Percentiles rank a stretch among this genome's conserved stretches.
phyloP scores from a whole-genome alignment of 352 stramenopile genomes.

The Pythium apleroticum region DNA sequence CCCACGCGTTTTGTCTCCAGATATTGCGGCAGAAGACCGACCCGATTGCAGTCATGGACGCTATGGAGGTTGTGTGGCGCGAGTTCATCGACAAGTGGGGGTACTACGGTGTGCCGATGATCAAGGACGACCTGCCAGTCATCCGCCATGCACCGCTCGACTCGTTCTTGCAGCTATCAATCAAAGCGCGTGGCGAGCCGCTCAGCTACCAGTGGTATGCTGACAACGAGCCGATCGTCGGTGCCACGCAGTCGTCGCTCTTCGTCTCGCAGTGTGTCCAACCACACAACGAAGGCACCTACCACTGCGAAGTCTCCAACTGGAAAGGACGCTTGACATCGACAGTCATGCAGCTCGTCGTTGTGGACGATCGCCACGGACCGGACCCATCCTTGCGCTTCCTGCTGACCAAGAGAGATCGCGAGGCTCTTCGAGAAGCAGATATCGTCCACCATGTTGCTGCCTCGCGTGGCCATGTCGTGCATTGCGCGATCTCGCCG shows the following conservation, averaged over 20 bases:
- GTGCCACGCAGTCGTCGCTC: conserved; percentile 45
- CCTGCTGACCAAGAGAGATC: conserved; percentile 31
- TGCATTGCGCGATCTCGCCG: conserved; percentile 14
- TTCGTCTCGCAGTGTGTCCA: conserved; percentile 56
- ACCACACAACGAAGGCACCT: conserved; percentile 53
- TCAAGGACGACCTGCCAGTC: conserved; percentile 46
- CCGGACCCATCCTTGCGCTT: conserved; percentile 45
- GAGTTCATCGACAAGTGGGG: conserved; percentile 65
- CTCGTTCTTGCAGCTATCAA: conserved; percentile 45
- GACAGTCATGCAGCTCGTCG: conserved; percentile 34
- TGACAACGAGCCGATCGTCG: conserved; percentile 32
- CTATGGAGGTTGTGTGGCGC: conserved; percentile 41
- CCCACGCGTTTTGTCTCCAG: conserved; percentile 38
- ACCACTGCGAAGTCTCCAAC: conserved; percentile 63
- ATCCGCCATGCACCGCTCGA: conserved; percentile 40
- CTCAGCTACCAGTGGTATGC: conserved; percentile 68
- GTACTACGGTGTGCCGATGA: conserved; percentile 53
- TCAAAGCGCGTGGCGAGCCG: conserved; percentile 65
- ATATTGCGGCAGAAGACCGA: conserved; percentile 16
- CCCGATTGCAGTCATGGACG: conserved; percentile 16
- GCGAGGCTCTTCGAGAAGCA: neutral
- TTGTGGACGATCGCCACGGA: conserved; percentile 47
- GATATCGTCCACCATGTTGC: conserved; percentile 36
- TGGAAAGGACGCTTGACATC: conserved; percentile 40
- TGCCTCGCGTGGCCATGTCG: conserved; percentile 36